Percentiles rank a stretch among this genome's conserved stretches.
Evolutionary conservation across 1,139 yeast species (phyloP).

Genomic region (Diutina ranongensis): DNA sequence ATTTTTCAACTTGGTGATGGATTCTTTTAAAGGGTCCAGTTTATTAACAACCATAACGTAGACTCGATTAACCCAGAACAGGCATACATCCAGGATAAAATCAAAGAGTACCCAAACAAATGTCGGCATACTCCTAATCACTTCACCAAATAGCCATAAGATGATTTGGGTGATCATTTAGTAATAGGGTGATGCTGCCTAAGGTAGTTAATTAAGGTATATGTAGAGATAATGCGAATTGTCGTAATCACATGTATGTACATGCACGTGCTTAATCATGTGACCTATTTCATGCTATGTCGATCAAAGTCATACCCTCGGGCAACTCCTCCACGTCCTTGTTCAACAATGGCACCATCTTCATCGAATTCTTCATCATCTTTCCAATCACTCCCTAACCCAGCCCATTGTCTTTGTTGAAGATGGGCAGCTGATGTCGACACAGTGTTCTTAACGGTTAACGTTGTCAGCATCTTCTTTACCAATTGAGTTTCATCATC

Average conservation of each 20-base stretch:
- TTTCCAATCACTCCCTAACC: slow-evolving; percentile 75
- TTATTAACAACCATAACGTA: slow-evolving; percentile 23
- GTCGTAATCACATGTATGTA: neutral
- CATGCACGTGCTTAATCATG: neutral
- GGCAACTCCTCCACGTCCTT: slow-evolving; percentile 82
- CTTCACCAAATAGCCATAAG: neutral
- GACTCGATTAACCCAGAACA: slow-evolving; percentile 45
- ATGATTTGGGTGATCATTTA: neutral
- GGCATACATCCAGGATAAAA: slow-evolving; percentile 43
- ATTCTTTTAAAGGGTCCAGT: slow-evolving; percentile 30
- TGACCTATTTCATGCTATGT: neutral
- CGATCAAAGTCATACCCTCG: slow-evolving; percentile 52
- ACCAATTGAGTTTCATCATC: slow-evolving; percentile 27
- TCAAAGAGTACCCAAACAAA: slow-evolving; percentile 52
- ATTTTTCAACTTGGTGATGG: slow-evolving; percentile 26
- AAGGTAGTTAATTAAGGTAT: too few species aligned
- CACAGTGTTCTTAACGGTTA: slow-evolving; percentile 64
- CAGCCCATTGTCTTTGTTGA: slow-evolving; percentile 75
- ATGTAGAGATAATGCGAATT: neutral
- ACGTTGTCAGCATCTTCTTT: slow-evolving; percentile 44
- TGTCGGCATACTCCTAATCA: slow-evolving; percentile 37
- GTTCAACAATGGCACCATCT: slow-evolving; percentile 64
- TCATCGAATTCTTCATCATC: slow-evolving; percentile 22
- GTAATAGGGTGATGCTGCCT: neutral
- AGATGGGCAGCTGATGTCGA: slow-evolving; percentile 80